Evolutionary conservation across 768 basidiomycete species (phyloP).

Genomic region (Mycena kentingensis): DNA sequence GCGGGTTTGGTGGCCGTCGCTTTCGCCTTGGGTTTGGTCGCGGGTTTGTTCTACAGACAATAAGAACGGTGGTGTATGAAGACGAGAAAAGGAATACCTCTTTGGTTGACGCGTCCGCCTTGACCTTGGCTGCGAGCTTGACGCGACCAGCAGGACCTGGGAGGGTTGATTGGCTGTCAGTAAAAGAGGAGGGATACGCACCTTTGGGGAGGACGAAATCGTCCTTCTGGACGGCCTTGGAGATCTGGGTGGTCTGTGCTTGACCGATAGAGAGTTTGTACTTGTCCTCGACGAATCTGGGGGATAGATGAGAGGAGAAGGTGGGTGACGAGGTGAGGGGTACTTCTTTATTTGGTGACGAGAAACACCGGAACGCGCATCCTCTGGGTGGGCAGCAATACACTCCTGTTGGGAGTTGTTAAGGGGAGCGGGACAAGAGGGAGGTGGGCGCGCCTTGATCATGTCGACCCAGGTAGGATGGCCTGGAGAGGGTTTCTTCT

Average conservation of each 20-base stretch:
- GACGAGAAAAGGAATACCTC: slow-evolving; percentile 47
- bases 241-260: slow-evolving; percentile 77
- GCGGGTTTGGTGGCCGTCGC: slow-evolving; percentile 33
- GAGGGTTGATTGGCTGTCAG: slow-evolving; percentile 3
- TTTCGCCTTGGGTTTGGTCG: slow-evolving; percentile 37
- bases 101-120: slow-evolving; percentile 49
- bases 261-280: slow-evolving; percentile 82
- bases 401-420: slow-evolving; percentile 64
- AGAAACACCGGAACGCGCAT: slow-evolving; percentile 82
- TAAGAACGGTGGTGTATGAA: slow-evolving; percentile 8
- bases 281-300: slow-evolving; percentile 78
- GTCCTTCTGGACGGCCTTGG: slow-evolving; percentile 83
- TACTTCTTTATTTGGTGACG: slow-evolving; percentile 94
- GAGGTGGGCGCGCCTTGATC: slow-evolving; percentile 61
- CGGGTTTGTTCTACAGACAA: slow-evolving; percentile 44
- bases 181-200: slow-evolving; percentile 28
- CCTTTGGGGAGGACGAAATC: slow-evolving; percentile 90
- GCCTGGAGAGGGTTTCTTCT: slow-evolving; percentile 56
- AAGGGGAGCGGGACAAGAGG: slow-evolving; percentile 6
- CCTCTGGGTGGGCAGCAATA: slow-evolving; percentile 70
- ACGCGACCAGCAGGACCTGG: slow-evolving; percentile 71
- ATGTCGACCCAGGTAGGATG: slow-evolving; percentile 73
- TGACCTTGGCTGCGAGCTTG: slow-evolving; percentile 63
- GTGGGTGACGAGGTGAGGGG: background rate
- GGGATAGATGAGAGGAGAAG: slow-evolving; percentile 14